These are phyloP conservation scores for Zygotorulaspora florentina DNA, from an alignment of 805 yeast genomes.

Conservation along the genomic window DNA sequence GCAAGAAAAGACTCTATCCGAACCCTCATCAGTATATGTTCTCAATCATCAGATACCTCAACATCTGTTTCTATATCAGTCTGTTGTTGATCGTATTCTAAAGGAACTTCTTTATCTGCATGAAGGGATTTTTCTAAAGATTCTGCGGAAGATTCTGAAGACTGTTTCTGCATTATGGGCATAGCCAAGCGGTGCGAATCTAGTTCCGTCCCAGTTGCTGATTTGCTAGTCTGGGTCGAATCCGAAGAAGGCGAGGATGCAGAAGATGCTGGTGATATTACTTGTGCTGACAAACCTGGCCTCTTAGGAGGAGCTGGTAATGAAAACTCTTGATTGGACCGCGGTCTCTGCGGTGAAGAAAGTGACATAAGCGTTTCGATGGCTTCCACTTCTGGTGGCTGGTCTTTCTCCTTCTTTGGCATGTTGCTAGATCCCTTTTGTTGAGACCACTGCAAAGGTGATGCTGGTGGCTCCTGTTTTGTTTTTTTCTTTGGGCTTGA, in stretches of 20 bases:
- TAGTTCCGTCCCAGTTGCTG: neutral
- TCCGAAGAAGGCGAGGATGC: slow-evolving; percentile 12
- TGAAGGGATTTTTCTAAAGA: slow-evolving; percentile 12
- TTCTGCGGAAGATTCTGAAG: slow-evolving; percentile 15
- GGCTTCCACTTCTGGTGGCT: slow-evolving; percentile 39
- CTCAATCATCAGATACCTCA: slow-evolving; percentile 14
- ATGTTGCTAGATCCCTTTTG: slow-evolving; percentile 5
- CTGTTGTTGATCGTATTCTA: slow-evolving; percentile 15
- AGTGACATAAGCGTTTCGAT: slow-evolving; percentile 41
- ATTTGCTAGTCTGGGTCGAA: slow-evolving; percentile 4
- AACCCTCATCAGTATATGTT: neutral
- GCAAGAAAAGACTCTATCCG: neutral
- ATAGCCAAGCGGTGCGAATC: slow-evolving; percentile 9
- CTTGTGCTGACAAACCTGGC: slow-evolving; percentile 4
- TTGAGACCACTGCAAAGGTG: slow-evolving; percentile 15
- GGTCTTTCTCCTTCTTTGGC: slow-evolving; percentile 10
- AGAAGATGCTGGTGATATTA: slow-evolving; percentile 14
- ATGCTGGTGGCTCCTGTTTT: slow-evolving; percentile 10
- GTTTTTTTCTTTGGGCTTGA: slow-evolving; percentile 32
- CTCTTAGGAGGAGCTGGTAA: slow-evolving; percentile 11
- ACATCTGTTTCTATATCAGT: slow-evolving; percentile 29
- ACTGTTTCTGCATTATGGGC: slow-evolving; percentile 12
- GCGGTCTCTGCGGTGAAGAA: slow-evolving; percentile 34
- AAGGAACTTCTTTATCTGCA: slow-evolving; percentile 3
- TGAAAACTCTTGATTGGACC: slow-evolving; percentile 14